Percentiles rank a stretch among this genome's conserved stretches.
Evolutionary conservation across 1,284 basidiomycete genomes (phyloP).

Genomic region (Moesziomyces sp.): DNA sequence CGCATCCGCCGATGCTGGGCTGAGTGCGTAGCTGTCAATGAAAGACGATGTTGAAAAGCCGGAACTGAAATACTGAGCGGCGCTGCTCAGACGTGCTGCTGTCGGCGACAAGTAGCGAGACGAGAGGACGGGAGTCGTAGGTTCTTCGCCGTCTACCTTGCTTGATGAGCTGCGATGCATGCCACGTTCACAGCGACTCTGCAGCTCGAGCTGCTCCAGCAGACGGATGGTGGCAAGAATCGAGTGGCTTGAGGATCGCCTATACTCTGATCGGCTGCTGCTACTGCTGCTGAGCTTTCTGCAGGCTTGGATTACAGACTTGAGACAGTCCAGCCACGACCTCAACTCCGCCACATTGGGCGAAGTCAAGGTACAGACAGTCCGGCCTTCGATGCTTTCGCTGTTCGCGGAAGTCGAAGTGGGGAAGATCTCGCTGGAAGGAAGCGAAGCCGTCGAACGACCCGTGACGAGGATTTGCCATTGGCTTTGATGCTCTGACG

Average conservation of each 20-base stretch:
- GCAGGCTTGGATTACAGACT: conserved; percentile 4
- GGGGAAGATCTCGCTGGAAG: not conserved
- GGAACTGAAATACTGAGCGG: not conserved
- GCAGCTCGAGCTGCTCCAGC: conserved; percentile 12
- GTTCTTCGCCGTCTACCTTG: not conserved
- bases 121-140: conserved; percentile 8
- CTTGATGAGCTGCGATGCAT: not conserved
- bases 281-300: not conserved
- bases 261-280: not conserved
- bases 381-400: not conserved
- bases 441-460: not conserved
- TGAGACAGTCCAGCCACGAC: conserved; percentile 16
- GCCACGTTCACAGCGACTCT: not conserved
- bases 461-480: conserved; percentile 25
- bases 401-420: not conserved
- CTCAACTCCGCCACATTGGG: conserved; percentile 20
- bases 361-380: conserved; percentile 15
- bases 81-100: not conserved
- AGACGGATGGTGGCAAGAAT: conserved; percentile 12
- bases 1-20: conserved; percentile 1
- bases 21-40: conserved; percentile 24
- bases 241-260: conserved; percentile 8
- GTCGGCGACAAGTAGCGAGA: conserved; percentile 6
- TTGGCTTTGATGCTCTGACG: not conserved
- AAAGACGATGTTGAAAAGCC: conserved; percentile 15